Evolutionary conservation across 306 rosid genomes (phyloP), one percentile per base, ranked within the genome.

Genomic region (Vachellia collinsii): DNA sequence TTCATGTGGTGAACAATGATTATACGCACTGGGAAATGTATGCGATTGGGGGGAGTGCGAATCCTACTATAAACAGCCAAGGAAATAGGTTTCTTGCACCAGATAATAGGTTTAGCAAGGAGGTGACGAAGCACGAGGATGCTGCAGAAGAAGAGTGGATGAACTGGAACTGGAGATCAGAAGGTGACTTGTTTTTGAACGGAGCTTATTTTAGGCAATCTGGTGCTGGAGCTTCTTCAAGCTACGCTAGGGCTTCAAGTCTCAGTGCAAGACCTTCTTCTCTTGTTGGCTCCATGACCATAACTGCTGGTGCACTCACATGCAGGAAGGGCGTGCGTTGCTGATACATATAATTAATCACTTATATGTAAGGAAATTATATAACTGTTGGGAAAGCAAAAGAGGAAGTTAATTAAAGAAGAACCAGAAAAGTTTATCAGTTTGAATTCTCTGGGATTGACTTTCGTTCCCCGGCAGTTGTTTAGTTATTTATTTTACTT

Each of bases 21-120:
- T 92, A 92, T 70, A 94, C 98, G 0, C 97, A 94, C 43, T 94
- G 98, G 97, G 98, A 94, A 82, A 94, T 94, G 98, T 94, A 94
- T 16, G 98, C 98, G 1, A 91, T 94, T 44, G 98, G 98, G 2
- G 98, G 98, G 67, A 94, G 98, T 84, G 96, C 96, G 0, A 74
- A 86, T n/a, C 98, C 98, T 3, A 94, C 98, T 0, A 94, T 94
- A 20, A 82, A 88, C 83, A 90, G 98, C 82, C 93, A 92, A 80
- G 98, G 98, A 23, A 94, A 94, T 68, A 79, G 98, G 79, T 94
- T 94, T 75, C 83, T 86, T 22, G 98, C 98, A 6, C 93, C 98
- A 1, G 19, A 94, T 51, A 72, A 0, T 13, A 82, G 92, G 43
- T 87, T 77, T 20, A 87, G 81, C 63, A 94, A 94, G 70, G 94